Conservation (phyloP, 306 rosid species). For the Pueraria montana region DNA sequence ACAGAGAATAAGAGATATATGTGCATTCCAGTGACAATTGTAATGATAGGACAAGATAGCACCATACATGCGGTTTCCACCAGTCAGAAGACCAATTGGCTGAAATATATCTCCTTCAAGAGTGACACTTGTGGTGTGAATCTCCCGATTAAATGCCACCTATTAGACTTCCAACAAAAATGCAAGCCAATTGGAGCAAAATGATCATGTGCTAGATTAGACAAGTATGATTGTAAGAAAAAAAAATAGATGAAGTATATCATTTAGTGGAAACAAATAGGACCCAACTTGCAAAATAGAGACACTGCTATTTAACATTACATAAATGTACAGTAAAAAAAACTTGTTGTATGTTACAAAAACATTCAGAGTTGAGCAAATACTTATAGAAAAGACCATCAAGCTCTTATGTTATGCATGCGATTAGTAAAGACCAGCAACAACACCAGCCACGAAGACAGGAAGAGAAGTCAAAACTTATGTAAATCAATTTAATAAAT, state of each 20-base stretch:
- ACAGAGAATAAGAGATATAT: slow-evolving; percentile 29
- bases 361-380: neutral
- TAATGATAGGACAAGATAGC: slow-evolving; percentile 44
- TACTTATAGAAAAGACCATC: neutral
- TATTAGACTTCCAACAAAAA: too few relatives aligned
- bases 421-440: neutral
- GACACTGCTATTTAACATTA: neutral
- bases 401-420: slow-evolving; percentile 26
- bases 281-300: neutral
- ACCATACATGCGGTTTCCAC: slow-evolving; percentile 94
- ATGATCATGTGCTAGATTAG: slow-evolving; percentile 9
- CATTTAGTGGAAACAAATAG: slow-evolving; percentile 17
- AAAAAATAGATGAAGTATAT: slow-evolving; percentile 27
- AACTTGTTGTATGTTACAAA: too few relatives aligned
- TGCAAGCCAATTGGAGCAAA: slow-evolving; percentile 36
- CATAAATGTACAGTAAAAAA: slow-evolving; percentile 9
- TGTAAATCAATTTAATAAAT: too few relatives aligned
- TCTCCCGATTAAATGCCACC: slow-evolving; percentile 86
- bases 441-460: too few relatives aligned
- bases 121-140: slow-evolving; percentile 86
- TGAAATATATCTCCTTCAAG: slow-evolving; percentile 97
- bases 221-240: too few relatives aligned
- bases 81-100: slow-evolving; percentile 97
- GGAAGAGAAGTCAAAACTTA: too few relatives aligned
- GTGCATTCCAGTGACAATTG: slow-evolving; percentile 21